Conservation (phyloP, 2,329 filamentous ascomycete species). For the Pseudogymnoascus sp. region DNA sequence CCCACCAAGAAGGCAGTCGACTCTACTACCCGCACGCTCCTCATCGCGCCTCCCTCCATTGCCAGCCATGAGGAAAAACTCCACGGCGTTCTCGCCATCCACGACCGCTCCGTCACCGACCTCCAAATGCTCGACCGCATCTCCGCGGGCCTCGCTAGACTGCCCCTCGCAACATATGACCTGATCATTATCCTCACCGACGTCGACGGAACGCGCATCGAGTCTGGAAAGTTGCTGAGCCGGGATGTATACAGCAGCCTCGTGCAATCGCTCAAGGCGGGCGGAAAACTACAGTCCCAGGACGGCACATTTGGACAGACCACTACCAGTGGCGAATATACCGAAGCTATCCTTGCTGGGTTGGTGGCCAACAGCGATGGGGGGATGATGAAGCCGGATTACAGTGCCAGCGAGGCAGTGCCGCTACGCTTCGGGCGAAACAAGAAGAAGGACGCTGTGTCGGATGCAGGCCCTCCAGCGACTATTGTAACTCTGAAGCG, state of each 20-base stretch:
- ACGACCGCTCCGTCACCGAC: constrained; percentile 72
- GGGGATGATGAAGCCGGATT: constrained; percentile 68
- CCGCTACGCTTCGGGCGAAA: constrained; percentile 50
- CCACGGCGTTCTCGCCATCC: constrained; percentile 59
- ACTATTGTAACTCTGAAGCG: constrained; percentile 26
- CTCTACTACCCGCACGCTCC: constrained; percentile 50
- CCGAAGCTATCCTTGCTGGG: constrained; percentile 80
- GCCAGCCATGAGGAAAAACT: constrained; percentile 77
- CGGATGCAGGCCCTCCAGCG: constrained; percentile 23
- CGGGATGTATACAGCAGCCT: constrained; percentile 63
- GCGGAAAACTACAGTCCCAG: constrained; percentile 62
- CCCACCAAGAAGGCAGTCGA: constrained; percentile 11
- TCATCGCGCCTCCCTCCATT: constrained; percentile 85
- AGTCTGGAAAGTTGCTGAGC: constrained; percentile 58
- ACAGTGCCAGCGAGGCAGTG: constrained; percentile 28
- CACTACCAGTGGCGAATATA: constrained; percentile 43
- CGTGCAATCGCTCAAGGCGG: constrained; percentile 62
- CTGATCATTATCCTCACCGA: constrained; percentile 77
- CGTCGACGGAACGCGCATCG: constrained; percentile 55
- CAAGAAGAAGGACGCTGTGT: constrained; percentile 47
- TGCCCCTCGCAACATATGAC: constrained; percentile 75
- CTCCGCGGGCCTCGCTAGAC: constrained; percentile 68
- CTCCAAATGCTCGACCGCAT: constrained; percentile 97
- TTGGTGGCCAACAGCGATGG: constrained; percentile 52
- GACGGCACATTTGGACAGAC: constrained; percentile 51